phyloP scores from a whole-genome alignment of 176 grass and related monocot species.

The Bothriochloa decipiens region DNA sequence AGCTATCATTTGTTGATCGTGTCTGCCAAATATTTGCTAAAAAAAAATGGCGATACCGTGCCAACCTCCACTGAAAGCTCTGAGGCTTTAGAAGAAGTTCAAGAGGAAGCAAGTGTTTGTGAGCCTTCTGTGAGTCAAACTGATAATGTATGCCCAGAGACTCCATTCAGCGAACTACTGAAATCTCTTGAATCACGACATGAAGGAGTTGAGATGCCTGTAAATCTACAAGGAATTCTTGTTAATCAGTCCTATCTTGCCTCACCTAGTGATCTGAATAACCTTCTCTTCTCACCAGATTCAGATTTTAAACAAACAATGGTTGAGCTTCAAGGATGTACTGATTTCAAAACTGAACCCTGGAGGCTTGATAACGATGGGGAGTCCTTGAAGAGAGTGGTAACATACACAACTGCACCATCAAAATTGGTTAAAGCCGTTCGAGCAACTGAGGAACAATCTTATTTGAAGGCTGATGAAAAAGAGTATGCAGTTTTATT shows the following conservation, averaged over 20 bases:
- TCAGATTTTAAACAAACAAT: constrained; percentile 68
- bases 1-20: constrained; percentile 56
- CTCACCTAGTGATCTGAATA: constrained; percentile 72
- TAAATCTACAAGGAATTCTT: constrained; percentile 77
- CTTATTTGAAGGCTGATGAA: constrained; percentile 84
- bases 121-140: constrained; percentile 45
- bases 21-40: constrained; percentile 60
- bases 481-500: constrained; percentile 74
- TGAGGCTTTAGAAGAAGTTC: constrained; percentile 42
- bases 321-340: constrained; percentile 62
- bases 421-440: constrained; percentile 85
- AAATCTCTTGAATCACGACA: constrained; percentile 52
- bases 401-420: constrained; percentile 81
- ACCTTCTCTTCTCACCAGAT: constrained; percentile 79
- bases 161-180: constrained; percentile 66
- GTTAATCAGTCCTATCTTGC: constrained; percentile 67
- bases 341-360: constrained; percentile 73
- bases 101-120: constrained; percentile 27
- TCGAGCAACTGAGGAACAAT: constrained; percentile 86
- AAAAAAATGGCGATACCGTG: constrained; percentile 51
- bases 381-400: constrained; percentile 65
- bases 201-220: constrained; percentile 75
- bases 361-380: constrained; percentile 69
- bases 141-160: constrained; percentile 32
- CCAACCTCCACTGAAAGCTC: constrained; percentile 17